phyloP scores from a whole-genome alignment of 2,329 filamentous ascomycete species.

The Neofusicoccum cordaticola region DNA sequence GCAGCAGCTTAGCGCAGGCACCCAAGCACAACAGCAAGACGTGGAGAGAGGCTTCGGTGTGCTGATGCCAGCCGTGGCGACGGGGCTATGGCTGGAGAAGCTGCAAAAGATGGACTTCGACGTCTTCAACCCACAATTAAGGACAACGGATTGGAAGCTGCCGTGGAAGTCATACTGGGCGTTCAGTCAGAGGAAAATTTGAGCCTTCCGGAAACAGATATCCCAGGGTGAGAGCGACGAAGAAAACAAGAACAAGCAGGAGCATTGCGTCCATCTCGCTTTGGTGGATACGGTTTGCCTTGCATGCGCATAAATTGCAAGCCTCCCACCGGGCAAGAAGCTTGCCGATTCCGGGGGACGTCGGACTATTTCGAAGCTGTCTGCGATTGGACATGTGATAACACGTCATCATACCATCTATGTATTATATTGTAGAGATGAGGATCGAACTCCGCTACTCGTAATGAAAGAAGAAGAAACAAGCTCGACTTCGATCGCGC shows the following conservation, averaged over 20 bases:
- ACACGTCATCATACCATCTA: no score
- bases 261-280: no score
- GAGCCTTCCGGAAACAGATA: background rate
- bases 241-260: background rate
- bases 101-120: constrained; percentile 84
- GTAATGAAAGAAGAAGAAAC: no score
- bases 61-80: constrained; percentile 75
- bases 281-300: no score
- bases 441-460: no score
- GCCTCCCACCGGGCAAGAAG: no score
- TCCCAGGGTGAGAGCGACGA: background rate
- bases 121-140: constrained; percentile 63
- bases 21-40: constrained; percentile 47
- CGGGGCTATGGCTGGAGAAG: constrained; percentile 72
- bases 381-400: no score
- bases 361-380: no score
- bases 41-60: constrained; percentile 72
- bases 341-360: no score
- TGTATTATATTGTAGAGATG: no score
- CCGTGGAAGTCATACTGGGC: constrained; percentile 74
- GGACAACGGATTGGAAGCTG: constrained; percentile 74
- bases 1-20: constrained; percentile 33
- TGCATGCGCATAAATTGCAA: no score
- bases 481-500: no score
- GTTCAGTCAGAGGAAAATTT: constrained; percentile 54